A percentile compares a stretch with the other conserved stretches of the same genome.
Evolutionary conservation across 2,329 filamentous ascomycete species (phyloP).

Genomic region (Herpotrichia juniperi): DNA sequence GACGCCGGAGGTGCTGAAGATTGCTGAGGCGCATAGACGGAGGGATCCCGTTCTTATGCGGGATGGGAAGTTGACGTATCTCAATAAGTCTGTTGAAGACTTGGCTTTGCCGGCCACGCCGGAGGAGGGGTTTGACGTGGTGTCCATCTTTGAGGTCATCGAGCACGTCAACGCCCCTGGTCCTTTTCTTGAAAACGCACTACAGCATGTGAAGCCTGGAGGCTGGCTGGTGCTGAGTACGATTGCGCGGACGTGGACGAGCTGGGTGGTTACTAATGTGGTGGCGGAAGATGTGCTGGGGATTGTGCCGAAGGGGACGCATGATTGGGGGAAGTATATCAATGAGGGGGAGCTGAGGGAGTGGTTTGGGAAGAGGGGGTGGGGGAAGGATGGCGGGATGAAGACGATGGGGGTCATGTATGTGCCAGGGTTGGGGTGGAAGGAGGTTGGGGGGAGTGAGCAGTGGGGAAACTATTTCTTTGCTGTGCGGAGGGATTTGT

Average conservation of each 20-base stretch:
- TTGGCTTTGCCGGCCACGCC: conserved; percentile 50
- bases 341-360: conserved; percentile 76
- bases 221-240: conserved; percentile 94
- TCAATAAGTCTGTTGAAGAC: conserved; percentile 78
- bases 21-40: conserved; percentile 77
- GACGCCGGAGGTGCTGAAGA: conserved; percentile 71
- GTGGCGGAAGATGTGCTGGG: conserved; percentile 86
- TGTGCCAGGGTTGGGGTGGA: conserved; percentile 90
- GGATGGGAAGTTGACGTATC: conserved; percentile 67
- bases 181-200: conserved; percentile 73
- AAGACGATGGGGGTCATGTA: conserved; percentile 83
- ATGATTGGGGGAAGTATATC: conserved; percentile 96
- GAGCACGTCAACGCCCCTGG: conserved; percentile 85
- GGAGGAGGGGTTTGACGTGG: conserved; percentile 71
- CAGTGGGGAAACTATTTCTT: conserved; percentile 96
- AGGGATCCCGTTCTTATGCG: conserved; percentile 72
- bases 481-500: conserved; percentile 66
- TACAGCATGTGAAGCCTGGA: conserved; percentile 81
- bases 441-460: conserved; percentile 79
- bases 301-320: conserved; percentile 90
- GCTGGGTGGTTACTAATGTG: conserved; percentile 91
- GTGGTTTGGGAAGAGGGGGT: conserved; percentile 53
- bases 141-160: conserved; percentile 91
- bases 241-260: conserved; percentile 86
- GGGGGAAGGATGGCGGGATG: conserved; percentile 48